Conservation (phyloP, 2,329 filamentous ascomycete genomes). For the Macrophomina tecta region DNA sequence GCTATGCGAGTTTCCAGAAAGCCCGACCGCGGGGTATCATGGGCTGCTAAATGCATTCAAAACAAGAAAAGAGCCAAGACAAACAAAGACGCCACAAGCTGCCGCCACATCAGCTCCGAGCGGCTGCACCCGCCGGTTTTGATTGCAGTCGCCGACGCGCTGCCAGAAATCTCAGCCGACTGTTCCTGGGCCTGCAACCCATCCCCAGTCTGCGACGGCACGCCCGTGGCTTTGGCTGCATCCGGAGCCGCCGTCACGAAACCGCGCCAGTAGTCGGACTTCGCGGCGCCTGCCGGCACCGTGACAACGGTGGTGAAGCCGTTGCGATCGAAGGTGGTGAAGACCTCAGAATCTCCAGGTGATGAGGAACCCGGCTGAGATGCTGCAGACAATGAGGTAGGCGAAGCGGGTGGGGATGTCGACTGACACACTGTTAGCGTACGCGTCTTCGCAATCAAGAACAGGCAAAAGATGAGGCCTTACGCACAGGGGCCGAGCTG, state of each 20-base stretch:
- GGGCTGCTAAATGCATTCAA: not conserved
- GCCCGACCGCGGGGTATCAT: conserved; percentile 17
- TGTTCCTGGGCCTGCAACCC: conserved; percentile 11
- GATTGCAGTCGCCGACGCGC: not conserved
- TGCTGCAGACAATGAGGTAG: conserved; percentile 57
- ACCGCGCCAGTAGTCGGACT: conserved; percentile 54
- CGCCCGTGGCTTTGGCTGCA: conserved; percentile 8
- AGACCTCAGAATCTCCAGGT: conserved; percentile 47
- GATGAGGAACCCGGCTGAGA: conserved; percentile 53
- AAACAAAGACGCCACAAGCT: not conserved
- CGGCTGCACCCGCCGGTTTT: not conserved
- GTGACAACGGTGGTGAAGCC: conserved; percentile 58
- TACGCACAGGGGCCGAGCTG: conserved; percentile 71
- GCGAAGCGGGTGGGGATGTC: conserved; percentile 59
- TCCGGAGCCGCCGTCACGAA: conserved; percentile 45
- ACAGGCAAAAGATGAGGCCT: conserved; percentile 49
- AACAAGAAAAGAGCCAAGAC: not conserved
- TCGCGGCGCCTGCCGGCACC: conserved; percentile 45
- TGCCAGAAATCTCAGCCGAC: conserved; percentile 6
- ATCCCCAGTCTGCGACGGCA: not conserved
- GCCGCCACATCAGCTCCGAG: conserved; percentile 6
- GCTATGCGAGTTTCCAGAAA: conserved; percentile 15
- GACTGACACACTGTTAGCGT: conserved; percentile 47
- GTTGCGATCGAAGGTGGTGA: conserved; percentile 55
- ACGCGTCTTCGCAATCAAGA: not conserved